Percentiles rank a stretch among this genome's conserved stretches.
phyloP scores from a whole-genome alignment of 2,329 filamentous ascomycete species.

The Nigrospora sphaerica region DNA sequence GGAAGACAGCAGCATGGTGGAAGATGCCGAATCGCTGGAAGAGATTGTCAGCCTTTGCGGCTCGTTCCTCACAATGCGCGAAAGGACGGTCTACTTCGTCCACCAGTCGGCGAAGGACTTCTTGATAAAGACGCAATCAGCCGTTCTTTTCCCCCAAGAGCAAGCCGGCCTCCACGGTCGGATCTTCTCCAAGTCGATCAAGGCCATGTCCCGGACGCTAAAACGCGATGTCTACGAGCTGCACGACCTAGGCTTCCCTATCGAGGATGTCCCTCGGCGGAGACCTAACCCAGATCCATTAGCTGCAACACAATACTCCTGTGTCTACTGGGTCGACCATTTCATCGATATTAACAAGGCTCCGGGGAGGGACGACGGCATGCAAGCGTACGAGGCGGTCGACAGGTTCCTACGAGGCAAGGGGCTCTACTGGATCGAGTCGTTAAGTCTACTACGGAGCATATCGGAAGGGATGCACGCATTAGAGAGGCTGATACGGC shows the following conservation, averaged over 20 bases:
- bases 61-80: slow-evolving; percentile 29
- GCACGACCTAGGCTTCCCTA: slow-evolving; percentile 8
- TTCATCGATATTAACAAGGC: slow-evolving; percentile 7
- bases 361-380: neutral
- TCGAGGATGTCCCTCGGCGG: slow-evolving; percentile 12
- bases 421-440: neutral
- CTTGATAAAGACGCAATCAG: slow-evolving; percentile 14
- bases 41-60: slow-evolving; percentile 26
- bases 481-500: slow-evolving; percentile 11
- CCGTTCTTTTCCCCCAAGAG: slow-evolving; percentile 21
- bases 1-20: slow-evolving; percentile 3
- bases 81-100: slow-evolving; percentile 24
- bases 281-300: slow-evolving; percentile 19
- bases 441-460: neutral
- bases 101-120: slow-evolving; percentile 37
- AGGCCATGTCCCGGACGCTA: slow-evolving; percentile 19
- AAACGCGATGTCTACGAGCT: slow-evolving; percentile 27
- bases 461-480: slow-evolving; percentile 11
- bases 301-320: too few species aligned
- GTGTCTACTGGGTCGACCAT: too few species aligned
- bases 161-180: slow-evolving; percentile 17
- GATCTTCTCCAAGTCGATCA: slow-evolving; percentile 25
- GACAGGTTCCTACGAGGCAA: neutral
- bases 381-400: slow-evolving; percentile 10
- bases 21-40: too few species aligned